These are phyloP conservation scores for Neolentinus lepideus DNA, from an alignment of 1,284 basidiomycete genomes.

Conservation along the genomic window DNA sequence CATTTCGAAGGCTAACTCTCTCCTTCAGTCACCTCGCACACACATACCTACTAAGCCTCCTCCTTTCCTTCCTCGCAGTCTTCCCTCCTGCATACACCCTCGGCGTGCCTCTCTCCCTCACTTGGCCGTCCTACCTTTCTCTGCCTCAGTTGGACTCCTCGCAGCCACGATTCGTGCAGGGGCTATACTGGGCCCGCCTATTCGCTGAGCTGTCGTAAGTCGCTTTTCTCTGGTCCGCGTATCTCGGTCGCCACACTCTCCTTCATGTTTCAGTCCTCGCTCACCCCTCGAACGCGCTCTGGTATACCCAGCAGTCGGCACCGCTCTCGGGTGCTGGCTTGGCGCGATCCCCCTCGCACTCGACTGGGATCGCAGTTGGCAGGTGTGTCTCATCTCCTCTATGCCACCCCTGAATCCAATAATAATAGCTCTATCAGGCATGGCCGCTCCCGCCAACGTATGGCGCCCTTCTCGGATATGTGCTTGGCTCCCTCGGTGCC, in stretches of 20 bases:
- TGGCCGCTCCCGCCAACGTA: constrained; percentile 77
- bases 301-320: constrained; percentile 74
- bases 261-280: constrained; percentile 43
- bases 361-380: constrained; percentile 96
- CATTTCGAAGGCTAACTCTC: constrained; percentile 7
- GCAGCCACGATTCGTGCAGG: constrained; percentile 27
- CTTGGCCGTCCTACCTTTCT: constrained; percentile 26
- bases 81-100: constrained; percentile 67
- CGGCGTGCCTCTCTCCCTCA: constrained; percentile 47
- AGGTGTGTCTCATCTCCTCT: constrained; percentile 45
- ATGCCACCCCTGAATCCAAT: constrained; percentile 6
- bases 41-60: constrained; percentile 63
- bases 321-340: constrained; percentile 69
- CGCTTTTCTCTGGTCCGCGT: not conserved
- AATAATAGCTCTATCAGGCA: constrained; percentile 32
- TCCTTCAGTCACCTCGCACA: constrained; percentile 39
- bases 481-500: constrained; percentile 52
- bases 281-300: constrained; percentile 69
- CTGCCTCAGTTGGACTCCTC: not conserved
- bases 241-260: constrained; percentile 4
- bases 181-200: constrained; percentile 65
- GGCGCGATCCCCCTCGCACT: constrained; percentile 80
- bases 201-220: constrained; percentile 78
- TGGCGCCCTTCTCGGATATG: constrained; percentile 63
- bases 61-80: constrained; percentile 61